Base-by-base conservation (phyloP, 768 basidiomycete species). In the Lentinula raphanica region DNA sequence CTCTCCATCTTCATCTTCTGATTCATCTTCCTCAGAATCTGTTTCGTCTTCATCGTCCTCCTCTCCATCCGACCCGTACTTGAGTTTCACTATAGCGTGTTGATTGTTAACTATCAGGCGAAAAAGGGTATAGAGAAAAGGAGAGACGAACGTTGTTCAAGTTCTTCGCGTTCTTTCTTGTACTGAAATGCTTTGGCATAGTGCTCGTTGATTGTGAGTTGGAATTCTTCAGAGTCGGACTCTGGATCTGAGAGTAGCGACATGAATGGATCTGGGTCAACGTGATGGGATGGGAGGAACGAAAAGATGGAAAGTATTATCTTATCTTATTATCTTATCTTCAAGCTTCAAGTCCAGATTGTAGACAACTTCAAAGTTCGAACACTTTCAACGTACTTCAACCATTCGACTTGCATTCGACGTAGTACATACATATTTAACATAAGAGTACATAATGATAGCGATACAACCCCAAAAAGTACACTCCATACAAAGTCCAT, bases 1-100 rank as follows among this genome's bases (percentile, higher is more conserved):
- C 64, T 93, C 92, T 13, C 94, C 97, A 58, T 96, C 90, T 66
- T 94, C 91, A 68, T 98, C 95, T 67, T 98, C 95, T 1, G 84
- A 84, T 65, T 93, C 91, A 42, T 83, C 87, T 28, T 82, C 81
- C 67, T 92, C 90, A 0, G 87, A 89, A 66, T 89, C 88, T 6
- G 78, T 77, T 7, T 79, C 77, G 2, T 80, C 84, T 17, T 76
- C 77, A 1, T 80, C 84, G 15, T 76, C 77, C 1, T 75, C 79
- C 35, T 86, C 85, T 38, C 72, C 74, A 66, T 90, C 88, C 0
- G 88, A 89, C 21, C 91, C 89, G 69, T 94, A 92, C 72, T 94
- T 92, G 55, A 88, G 90, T 72, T 92, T 89, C 51, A 94, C 92
- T 93, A 56, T n/a, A 65, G 19, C 56, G 59, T 27, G 17, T 45